Evolutionary conservation across 257 asterid species (phyloP).

Genomic region (Salvia rosmarinus): DNA sequence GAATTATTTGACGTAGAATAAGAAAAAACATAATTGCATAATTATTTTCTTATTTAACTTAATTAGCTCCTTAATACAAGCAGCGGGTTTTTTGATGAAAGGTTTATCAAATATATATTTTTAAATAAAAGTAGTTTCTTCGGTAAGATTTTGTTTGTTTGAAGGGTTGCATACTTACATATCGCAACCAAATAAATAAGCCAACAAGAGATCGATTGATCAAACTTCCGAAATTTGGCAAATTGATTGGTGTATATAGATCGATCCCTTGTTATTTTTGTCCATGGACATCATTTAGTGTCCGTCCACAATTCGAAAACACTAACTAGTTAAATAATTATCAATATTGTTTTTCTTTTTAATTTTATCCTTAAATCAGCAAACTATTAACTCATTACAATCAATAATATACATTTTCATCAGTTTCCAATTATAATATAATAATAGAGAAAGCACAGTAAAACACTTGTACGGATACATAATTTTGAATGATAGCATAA

Average conservation of each 20-base stretch:
- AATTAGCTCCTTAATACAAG: conserved; percentile 14
- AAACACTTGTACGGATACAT: conserved; percentile 30
- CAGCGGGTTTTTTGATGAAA: not conserved
- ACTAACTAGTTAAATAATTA: no score
- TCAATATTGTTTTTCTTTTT: no score
- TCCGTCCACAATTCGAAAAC: no score
- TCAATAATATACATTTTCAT: not conserved
- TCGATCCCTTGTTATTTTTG: not conserved
- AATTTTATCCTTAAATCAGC: not conserved
- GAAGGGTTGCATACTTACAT: not conserved
- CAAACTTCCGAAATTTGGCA: not conserved
- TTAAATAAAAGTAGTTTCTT: no score
- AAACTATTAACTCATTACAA: not conserved
- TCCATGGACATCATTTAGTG: no score
- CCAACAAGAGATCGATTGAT: not conserved
- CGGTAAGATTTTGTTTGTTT: no score
- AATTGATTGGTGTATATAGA: not conserved
- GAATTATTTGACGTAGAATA: not conserved
- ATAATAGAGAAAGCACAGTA: not conserved
- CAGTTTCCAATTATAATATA: not conserved
- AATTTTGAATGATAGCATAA: not conserved
- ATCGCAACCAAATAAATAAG: not conserved
- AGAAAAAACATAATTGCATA: not conserved
- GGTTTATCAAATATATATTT: not conserved
- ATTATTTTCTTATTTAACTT: not conserved